phyloP scores from a whole-genome alignment of 257 asterid species.

The Solanum pinnatisectum region DNA sequence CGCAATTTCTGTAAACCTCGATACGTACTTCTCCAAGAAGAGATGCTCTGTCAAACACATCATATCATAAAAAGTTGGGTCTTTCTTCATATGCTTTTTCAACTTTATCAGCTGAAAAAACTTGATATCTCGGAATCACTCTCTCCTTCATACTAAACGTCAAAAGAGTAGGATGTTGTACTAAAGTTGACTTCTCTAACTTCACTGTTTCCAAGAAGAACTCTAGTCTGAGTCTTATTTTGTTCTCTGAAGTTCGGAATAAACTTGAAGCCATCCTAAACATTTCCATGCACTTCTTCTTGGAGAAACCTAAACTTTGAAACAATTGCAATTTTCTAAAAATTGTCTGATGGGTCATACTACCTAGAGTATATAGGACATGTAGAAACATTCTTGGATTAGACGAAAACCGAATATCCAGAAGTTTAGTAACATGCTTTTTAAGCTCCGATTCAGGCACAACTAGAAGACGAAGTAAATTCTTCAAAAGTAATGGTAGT shows the following conservation, averaged over 20 bases:
- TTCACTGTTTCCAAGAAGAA: slow-evolving; percentile 12
- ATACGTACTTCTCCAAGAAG: slow-evolving; percentile 9
- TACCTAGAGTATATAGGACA: slow-evolving; percentile 1
- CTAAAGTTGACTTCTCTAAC: neutral
- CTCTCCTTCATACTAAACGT: neutral
- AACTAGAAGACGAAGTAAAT: no score
- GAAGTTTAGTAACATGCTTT: no score
- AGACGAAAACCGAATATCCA: no score
- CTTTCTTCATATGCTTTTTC: slow-evolving; percentile 5
- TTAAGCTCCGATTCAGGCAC: no score
- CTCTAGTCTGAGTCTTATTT: slow-evolving; percentile 7
- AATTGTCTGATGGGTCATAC: slow-evolving; percentile 2
- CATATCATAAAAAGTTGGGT: neutral
- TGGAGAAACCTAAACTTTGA: slow-evolving; percentile 8
- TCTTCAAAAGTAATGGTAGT: no score
- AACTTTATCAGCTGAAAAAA: slow-evolving; percentile 6
- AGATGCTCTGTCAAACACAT: neutral
- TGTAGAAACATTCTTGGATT: slow-evolving; percentile 5
- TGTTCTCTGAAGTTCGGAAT: slow-evolving; percentile 7
- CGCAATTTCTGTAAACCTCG: neutral
- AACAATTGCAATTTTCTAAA: slow-evolving; percentile 5
- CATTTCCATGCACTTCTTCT: slow-evolving; percentile 6
- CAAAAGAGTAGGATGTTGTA: neutral
- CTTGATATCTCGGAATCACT: slow-evolving; percentile 1
- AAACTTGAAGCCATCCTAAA: slow-evolving; percentile 2